A percentile compares a stretch with the other conserved stretches of the same genome.
These are phyloP conservation scores for Avena eriantha DNA, from an alignment of 176 grass and related monocot species.

Conservation along the genomic window DNA sequence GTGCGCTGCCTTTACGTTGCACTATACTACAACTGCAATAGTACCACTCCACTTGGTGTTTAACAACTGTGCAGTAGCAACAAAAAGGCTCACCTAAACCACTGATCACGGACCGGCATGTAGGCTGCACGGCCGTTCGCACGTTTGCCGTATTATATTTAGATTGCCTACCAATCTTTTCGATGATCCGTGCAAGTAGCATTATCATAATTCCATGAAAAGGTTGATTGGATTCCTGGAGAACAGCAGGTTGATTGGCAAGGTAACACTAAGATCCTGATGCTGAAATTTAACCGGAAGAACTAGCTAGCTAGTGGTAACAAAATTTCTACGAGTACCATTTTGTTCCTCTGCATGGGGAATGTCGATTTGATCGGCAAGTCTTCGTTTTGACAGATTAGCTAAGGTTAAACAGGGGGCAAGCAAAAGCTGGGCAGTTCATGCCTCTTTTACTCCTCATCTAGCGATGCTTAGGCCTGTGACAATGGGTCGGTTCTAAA, in stretches of 20 bases:
- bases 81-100: conserved; percentile 36
- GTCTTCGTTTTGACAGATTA: neutral
- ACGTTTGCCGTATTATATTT: conserved; percentile 37
- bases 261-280: too few species aligned
- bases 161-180: conserved; percentile 2
- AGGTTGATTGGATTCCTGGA: neutral
- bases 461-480: neutral
- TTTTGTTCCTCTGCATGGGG: too few species aligned
- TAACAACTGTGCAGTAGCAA: conserved; percentile 37
- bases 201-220: neutral
- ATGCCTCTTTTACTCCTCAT: conserved; percentile 12
- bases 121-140: conserved; percentile 17
- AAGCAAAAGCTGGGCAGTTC: conserved; percentile 11
- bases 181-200: neutral
- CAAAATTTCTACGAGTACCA: too few species aligned
- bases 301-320: too few species aligned
- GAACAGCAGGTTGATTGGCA: neutral
- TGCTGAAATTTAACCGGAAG: too few species aligned
- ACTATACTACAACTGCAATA: conserved; percentile 27
- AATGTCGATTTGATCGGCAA: too few species aligned
- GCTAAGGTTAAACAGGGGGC: neutral
- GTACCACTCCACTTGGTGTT: neutral
- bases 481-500: too few species aligned
- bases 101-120: conserved; percentile 31
- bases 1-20: conserved; percentile 16